Conservation (phyloP, 306 rosid genomes). For the Oxytropis ochrocephala region DNA sequence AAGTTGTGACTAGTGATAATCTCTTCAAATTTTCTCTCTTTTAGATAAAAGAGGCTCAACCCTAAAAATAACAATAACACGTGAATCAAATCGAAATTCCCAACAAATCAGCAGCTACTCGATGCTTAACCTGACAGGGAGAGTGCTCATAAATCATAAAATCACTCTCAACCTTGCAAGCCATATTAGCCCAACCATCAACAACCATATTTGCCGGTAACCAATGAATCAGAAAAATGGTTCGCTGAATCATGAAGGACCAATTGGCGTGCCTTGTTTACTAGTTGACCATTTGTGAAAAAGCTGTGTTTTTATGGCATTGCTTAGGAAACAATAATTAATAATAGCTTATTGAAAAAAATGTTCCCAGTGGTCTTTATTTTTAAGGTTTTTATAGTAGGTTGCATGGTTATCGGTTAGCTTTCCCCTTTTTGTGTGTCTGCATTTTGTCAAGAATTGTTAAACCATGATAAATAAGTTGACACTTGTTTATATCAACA, state of each 20-base stretch:
- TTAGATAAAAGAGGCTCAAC: not conserved
- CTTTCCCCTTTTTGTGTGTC: not conserved
- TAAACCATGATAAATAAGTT: slow-evolving; percentile 3
- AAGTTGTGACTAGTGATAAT: slow-evolving; percentile 23
- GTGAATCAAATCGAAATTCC: too few species aligned
- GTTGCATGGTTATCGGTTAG: not conserved
- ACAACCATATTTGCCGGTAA: too few species aligned
- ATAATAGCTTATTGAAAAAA: not conserved
- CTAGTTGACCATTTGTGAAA: not conserved
- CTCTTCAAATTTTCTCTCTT: not conserved
- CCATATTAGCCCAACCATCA: too few species aligned
- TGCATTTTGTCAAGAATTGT: not conserved
- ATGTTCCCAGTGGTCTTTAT: not conserved
- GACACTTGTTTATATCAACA: slow-evolving; percentile 11
- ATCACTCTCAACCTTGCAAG: too few species aligned
- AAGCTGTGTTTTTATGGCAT: not conserved
- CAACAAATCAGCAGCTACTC: too few species aligned
- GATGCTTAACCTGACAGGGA: too few species aligned
- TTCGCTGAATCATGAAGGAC: not conserved
- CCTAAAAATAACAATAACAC: too few species aligned
- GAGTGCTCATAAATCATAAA: too few species aligned
- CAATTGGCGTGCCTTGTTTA: not conserved
- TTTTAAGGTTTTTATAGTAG: not conserved
- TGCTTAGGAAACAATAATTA: not conserved
- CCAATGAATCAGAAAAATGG: not conserved